These are phyloP conservation scores for Fusarium domesticum DNA, from an alignment of 2,329 filamentous ascomycete species.

Conservation along the genomic window DNA sequence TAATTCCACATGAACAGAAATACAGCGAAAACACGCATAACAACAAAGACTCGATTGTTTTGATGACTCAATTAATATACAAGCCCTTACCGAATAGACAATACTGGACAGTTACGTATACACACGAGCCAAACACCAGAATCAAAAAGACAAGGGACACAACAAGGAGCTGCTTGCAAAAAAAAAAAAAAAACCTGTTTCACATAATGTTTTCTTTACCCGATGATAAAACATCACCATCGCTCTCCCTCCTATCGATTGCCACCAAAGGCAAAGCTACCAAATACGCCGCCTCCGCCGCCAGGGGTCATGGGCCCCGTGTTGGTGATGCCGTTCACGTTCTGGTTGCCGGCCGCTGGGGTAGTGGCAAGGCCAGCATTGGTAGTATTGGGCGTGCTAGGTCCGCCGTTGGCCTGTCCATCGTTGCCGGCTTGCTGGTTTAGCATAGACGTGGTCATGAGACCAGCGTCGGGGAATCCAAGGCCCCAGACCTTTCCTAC, in stretches of 20 bases:
- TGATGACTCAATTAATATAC: too few relatives aligned
- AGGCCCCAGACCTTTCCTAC: constrained; percentile 91
- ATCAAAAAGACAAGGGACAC: not conserved
- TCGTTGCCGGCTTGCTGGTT: constrained; percentile 35
- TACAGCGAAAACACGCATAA: too few relatives aligned
- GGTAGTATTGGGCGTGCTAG: constrained; percentile 68
- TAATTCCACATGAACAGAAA: too few relatives aligned
- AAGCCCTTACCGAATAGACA: not conserved
- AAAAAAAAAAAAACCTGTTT: not conserved
- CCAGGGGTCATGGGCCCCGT: constrained; percentile 77
- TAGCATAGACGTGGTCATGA: constrained; percentile 37
- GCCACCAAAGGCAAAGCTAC: constrained; percentile 61
- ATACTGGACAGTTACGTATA: not conserved
- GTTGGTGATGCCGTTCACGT: constrained; percentile 54
- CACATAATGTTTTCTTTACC: constrained; percentile 7
- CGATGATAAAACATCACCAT: not conserved
- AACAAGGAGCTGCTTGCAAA: not conserved
- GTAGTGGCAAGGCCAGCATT: constrained; percentile 48
- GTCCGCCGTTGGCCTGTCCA: constrained; percentile 41
- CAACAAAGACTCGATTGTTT: too few relatives aligned
- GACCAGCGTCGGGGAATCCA: constrained; percentile 64
- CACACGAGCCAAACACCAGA: not conserved
- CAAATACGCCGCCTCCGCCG: constrained; percentile 71
- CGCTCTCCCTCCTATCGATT: constrained; percentile 30
- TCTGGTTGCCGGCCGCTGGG: constrained; percentile 49